Evolutionary conservation across 805 yeast genomes (phyloP), one percentile per base, ranked within the genome.

Genomic region (Suhomyces emberorum): DNA sequence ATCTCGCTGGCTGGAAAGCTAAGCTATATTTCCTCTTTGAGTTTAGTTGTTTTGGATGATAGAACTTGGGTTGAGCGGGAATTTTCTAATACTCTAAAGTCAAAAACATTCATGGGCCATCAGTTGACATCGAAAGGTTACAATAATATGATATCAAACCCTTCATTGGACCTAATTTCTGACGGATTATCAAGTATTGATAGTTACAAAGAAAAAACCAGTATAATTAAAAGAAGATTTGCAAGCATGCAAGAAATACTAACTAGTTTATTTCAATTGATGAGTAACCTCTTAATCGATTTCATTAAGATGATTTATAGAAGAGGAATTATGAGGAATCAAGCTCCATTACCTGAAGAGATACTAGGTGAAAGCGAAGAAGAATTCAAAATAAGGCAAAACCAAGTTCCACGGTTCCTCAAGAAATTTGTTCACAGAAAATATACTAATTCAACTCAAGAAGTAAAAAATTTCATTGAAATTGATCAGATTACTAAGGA

Each of bases 1-100:
- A 70, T 83, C 26, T 76, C 80, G n/a, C 78, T 82, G 35, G 81
- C 85, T 0, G 81, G 84, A 2, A 74, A 72, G 38, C 76, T 80
- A 20, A 78, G 83, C 43, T 83, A 81, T 53, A 71, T 80, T 27
- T 71, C 76, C 32, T 88, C 83, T 48, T 63, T 74, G 20, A 63
- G 77, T 17, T 52, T 68, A 11, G 61, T 83, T 3, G 52, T 57
- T 0, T 52, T 72, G n/a, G 76, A 76, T n/a, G 52, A 55, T 8
- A 56, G 63, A 10, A 81, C 85, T 0, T 83, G 81, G 76, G 41
- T 81, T 14, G 83, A 78, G 34, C 51, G 62, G 16, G 48, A 38
- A 21, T 20, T 28, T 32, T 42, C 40, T 33, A 31, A 35, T 41
- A 40, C n/a, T 40, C 26, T 35, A 30, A 35, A 8, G 36, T 29